A percentile compares a stretch with the other conserved stretches of the same genome.
Conservation (phyloP, 768 basidiomycete species). For the Wakefieldia striispora region DNA sequence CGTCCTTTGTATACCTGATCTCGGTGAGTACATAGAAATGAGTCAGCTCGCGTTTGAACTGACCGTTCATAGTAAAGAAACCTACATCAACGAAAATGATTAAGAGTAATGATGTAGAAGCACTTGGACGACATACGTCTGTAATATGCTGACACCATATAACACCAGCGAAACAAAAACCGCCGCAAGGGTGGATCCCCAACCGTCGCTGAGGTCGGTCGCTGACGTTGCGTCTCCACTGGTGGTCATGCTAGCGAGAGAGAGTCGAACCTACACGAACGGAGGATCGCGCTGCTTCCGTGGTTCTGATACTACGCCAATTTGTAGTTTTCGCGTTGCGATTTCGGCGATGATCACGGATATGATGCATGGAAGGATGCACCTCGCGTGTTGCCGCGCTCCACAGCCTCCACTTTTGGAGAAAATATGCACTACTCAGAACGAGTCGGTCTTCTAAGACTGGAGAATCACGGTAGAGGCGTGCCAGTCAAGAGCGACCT, state of each 20-base stretch:
- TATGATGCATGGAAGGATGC: background rate
- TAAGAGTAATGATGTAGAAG: background rate
- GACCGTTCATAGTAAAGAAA: conserved; percentile 27
- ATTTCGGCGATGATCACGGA: conserved; percentile 13
- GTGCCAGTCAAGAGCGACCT: too few relatives aligned
- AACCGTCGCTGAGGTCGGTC: conserved; percentile 11
- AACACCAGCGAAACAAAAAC: conserved; percentile 20
- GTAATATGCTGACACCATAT: conserved; percentile 26
- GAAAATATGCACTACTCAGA: background rate
- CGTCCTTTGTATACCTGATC: conserved; percentile 17
- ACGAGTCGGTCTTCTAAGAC: too few relatives aligned
- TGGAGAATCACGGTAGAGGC: too few relatives aligned
- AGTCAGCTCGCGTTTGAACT: conserved; percentile 1
- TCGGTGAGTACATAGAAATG: background rate
- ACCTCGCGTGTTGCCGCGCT: background rate
- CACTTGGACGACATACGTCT: conserved; percentile 16
- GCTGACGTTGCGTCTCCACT: background rate
- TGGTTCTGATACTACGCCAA: background rate
- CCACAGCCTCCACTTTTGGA: too few relatives aligned
- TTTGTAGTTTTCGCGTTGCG: conserved; percentile 13
- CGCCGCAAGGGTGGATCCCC: conserved; percentile 24
- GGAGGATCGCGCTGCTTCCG: background rate
- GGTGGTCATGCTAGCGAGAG: conserved; percentile 11
- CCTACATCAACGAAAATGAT: conserved; percentile 3
- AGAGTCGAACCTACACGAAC: background rate